phyloP scores from a whole-genome alignment of 805 yeast species.

The Metschnikowia proteae region DNA sequence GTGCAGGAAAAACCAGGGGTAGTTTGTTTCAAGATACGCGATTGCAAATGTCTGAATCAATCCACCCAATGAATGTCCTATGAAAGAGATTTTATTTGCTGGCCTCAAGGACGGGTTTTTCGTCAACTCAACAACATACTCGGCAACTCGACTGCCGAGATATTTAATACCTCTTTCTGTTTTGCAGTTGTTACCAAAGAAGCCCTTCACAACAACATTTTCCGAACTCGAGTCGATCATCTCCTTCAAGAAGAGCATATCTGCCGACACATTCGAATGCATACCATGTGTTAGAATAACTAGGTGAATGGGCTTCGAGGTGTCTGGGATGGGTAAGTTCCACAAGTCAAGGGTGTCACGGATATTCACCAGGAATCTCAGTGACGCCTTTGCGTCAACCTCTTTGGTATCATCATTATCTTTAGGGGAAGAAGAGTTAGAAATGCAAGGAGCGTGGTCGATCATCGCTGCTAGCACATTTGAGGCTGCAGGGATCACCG shows the following conservation, averaged over 20 bases:
- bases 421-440: slow-evolving; percentile 18
- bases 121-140: slow-evolving; percentile 58
- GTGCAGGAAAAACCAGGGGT: slow-evolving; percentile 65
- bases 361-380: slow-evolving; percentile 45
- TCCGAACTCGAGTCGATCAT: slow-evolving; percentile 59
- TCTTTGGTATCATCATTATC: background rate
- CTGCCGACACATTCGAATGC: slow-evolving; percentile 86
- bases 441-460: slow-evolving; percentile 20
- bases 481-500: background rate
- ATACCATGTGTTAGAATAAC: slow-evolving; percentile 89
- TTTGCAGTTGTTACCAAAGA: slow-evolving; percentile 75
- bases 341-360: slow-evolving; percentile 69
- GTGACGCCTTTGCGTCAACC: background rate
- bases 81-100: slow-evolving; percentile 69
- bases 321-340: slow-evolving; percentile 55
- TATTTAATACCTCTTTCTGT: slow-evolving; percentile 87
- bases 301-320: slow-evolving; percentile 65
- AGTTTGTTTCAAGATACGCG: slow-evolving; percentile 65
- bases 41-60: slow-evolving; percentile 87
- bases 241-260: slow-evolving; percentile 84
- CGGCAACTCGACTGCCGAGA: slow-evolving; percentile 77
- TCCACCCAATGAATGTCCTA: slow-evolving; percentile 95
- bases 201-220: slow-evolving; percentile 80
- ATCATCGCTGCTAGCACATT: slow-evolving; percentile 1
- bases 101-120: slow-evolving; percentile 36